Percentiles rank a stretch among this genome's conserved stretches.
phyloP scores from a whole-genome alignment of 2,329 filamentous ascomycete species.

The Botrytis deweyae region DNA sequence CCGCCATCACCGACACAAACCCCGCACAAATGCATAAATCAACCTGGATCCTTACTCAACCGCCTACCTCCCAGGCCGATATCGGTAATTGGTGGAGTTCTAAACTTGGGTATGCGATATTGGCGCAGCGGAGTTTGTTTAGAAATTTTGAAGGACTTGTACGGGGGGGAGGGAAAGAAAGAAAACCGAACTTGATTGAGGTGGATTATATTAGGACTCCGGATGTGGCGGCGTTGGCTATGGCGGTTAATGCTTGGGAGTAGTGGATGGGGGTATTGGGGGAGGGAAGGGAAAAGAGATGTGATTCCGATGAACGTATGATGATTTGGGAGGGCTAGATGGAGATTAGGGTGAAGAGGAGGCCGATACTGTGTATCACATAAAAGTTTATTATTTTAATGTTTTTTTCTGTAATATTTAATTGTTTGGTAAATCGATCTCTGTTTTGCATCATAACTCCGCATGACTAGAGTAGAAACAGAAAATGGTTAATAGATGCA shows the following conservation, averaged over 20 bases:
- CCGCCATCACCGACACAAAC: background rate
- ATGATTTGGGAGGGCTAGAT: background rate
- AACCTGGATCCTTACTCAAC: background rate
- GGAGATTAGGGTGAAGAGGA: background rate
- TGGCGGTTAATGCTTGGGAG: conserved; percentile 3
- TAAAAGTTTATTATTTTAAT: background rate
- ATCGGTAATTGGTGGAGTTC: background rate
- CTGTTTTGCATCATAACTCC: background rate
- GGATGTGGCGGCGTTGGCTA: conserved; percentile 2
- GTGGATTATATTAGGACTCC: conserved; percentile 2
- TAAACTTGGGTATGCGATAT: background rate
- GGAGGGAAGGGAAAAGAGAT: background rate
- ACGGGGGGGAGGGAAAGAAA: background rate
- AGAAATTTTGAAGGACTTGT: background rate
- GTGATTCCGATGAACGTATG: background rate
- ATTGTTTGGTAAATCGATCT: background rate
- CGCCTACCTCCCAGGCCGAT: background rate
- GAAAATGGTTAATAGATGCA: background rate
- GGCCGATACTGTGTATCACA: background rate
- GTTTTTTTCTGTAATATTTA: background rate
- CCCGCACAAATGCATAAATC: background rate
- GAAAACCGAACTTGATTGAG: conserved; percentile 7
- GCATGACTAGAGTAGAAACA: background rate
- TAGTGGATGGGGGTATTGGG: too few relatives aligned
- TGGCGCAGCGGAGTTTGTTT: background rate